Percentiles rank a stretch among this genome's conserved stretches.
These are phyloP conservation scores for Solanum tarapatanum DNA, from an alignment of 257 asterid genomes.

Conservation along the genomic window DNA sequence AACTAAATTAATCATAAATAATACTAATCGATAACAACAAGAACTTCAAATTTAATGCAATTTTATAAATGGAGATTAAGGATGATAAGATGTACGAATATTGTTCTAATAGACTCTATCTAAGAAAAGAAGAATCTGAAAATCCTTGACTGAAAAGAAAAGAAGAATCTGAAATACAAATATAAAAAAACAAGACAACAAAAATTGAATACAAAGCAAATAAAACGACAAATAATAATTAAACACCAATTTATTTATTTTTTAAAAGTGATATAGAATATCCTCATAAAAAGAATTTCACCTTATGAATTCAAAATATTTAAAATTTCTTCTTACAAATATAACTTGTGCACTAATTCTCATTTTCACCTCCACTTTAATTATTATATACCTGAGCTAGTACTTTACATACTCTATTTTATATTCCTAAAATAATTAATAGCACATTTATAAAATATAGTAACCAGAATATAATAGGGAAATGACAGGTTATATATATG, in stretches of 20 bases:
- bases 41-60: no score
- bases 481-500: background rate
- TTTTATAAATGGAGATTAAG: no score
- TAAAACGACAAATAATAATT: no score
- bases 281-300: background rate
- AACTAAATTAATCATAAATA: background rate
- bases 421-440: background rate
- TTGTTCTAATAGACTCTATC: background rate
- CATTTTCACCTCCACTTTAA: background rate
- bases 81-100: no score
- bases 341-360: background rate
- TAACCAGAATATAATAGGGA: background rate
- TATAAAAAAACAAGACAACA: background rate
- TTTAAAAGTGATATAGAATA: no score
- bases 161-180: background rate
- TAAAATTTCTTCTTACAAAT: background rate
- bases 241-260: no score
- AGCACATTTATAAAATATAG: background rate
- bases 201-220: background rate
- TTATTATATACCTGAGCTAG: background rate
- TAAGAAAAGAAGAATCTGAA: no score
- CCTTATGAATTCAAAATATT: background rate
- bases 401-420: background rate
- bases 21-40: no score
- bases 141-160: background rate